phyloP scores from a whole-genome alignment of 2,329 filamentous ascomycete genomes.

The Coniosporium tulheliwenetii region DNA sequence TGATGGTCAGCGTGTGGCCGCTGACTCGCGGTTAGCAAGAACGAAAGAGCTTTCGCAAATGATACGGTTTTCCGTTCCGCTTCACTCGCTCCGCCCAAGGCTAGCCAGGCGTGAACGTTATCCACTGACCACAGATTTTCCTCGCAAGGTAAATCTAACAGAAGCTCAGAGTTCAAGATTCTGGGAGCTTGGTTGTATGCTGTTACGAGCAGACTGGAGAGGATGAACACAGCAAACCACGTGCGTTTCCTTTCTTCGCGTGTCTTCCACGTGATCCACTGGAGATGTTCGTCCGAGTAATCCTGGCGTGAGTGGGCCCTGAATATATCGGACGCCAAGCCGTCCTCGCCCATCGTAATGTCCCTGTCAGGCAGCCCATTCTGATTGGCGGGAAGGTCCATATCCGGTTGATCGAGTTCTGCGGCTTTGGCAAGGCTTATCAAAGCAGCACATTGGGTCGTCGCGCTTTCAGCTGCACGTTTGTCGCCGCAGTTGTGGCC shows the following conservation, averaged over 20 bases:
- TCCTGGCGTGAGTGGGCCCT: constrained; percentile 28
- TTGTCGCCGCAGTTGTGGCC: constrained; percentile 91
- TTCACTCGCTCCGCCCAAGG: constrained; percentile 55
- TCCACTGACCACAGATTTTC: constrained; percentile 83
- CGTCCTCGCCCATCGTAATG: constrained; percentile 38
- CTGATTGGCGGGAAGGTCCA: constrained; percentile 3
- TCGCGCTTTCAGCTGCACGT: constrained; percentile 77
- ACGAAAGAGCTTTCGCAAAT: constrained; percentile 70
- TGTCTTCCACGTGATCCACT: constrained; percentile 82
- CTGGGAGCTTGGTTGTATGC: constrained; percentile 87
- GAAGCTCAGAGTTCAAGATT: constrained; percentile 85
- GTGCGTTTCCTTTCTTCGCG: constrained; percentile 86
- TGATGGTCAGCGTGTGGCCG: constrained; percentile 31
- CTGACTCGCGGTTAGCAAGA: constrained; percentile 65
- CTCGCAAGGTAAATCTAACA: constrained; percentile 78
- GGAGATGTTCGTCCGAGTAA: constrained; percentile 40
- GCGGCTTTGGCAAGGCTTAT: constrained; percentile 84
- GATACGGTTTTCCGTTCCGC: constrained; percentile 57
- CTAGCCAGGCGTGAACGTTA: constrained; percentile 64
- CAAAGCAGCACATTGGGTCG: constrained; percentile 77
- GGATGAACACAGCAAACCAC: constrained; percentile 75
- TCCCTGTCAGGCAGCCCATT: constrained; percentile 30
- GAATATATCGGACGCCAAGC: constrained; percentile 8
- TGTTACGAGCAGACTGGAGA: constrained; percentile 81
- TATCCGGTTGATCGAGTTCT: constrained; percentile 46